phyloP scores from a whole-genome alignment of 2,329 filamentous ascomycete species.

The Davidsoniella eucalypti region DNA sequence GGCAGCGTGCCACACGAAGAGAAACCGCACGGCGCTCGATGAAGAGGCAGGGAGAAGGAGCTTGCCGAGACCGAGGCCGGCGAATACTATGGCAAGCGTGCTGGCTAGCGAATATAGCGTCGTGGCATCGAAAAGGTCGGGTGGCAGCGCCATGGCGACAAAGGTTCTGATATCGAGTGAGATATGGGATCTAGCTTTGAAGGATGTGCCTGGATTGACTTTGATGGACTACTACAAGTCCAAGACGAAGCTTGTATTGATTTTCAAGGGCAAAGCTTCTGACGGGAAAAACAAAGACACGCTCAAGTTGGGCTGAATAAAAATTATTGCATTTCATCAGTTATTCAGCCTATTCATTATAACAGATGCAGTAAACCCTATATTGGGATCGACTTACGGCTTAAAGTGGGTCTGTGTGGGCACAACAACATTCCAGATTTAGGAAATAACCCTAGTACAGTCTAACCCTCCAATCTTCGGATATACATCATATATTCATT shows the following conservation, averaged over 20 bases:
- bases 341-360: too few relatives aligned
- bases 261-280: too few relatives aligned
- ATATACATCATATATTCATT: too few relatives aligned
- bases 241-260: too few relatives aligned
- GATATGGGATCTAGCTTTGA: neutral
- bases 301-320: too few relatives aligned
- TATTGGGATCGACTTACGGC: neutral
- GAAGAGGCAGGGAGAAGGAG: slow-evolving; percentile 31
- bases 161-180: neutral
- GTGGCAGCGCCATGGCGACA: slow-evolving; percentile 22
- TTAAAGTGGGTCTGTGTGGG: neutral
- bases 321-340: too few relatives aligned
- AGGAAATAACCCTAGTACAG: too few relatives aligned
- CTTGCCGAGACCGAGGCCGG: slow-evolving; percentile 15
- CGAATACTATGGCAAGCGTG: slow-evolving; percentile 32
- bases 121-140: slow-evolving; percentile 41
- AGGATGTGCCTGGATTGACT: too few relatives aligned
- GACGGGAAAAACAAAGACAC: too few relatives aligned
- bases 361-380: too few relatives aligned
- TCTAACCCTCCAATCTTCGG: too few relatives aligned
- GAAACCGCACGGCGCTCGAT: slow-evolving; percentile 45
- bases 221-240: too few relatives aligned
- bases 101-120: slow-evolving; percentile 42
- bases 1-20: slow-evolving; percentile 92
- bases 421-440: neutral